Conservation (phyloP, 2,329 filamentous ascomycete genomes). For the Penicillium hordei region DNA sequence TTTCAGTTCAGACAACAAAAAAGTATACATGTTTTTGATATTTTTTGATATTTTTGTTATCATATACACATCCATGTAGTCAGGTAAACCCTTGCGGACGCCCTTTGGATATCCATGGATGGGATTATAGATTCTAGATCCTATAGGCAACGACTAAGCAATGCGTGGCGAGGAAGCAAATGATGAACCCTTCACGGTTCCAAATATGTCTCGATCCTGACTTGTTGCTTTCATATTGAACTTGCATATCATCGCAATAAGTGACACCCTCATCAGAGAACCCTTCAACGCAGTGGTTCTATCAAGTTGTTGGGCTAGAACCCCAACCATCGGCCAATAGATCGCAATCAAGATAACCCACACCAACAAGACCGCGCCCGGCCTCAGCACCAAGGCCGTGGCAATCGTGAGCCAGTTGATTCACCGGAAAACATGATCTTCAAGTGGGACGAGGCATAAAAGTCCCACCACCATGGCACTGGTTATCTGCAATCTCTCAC, state of each 20-base stretch:
- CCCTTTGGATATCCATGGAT: neutral
- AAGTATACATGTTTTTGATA: neutral
- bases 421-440: neutral
- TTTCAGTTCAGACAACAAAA: neutral
- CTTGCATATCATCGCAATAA: neutral
- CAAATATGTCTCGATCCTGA: neutral
- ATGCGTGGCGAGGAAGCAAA: neutral
- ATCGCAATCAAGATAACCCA: neutral
- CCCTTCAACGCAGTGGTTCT: neutral
- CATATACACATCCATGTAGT: neutral
- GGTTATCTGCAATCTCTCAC: neutral
- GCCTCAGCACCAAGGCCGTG: neutral
- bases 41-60: neutral
- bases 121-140: neutral
- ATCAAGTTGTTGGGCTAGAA: neutral
- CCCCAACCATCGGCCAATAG: neutral
- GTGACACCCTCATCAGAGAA: neutral
- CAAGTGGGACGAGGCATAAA: neutral
- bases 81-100: no score
- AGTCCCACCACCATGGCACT: neutral
- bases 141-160: neutral
- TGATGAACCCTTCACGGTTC: neutral
- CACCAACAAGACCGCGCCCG: neutral
- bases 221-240: neutral
- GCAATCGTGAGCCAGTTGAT: neutral